A percentile compares a stretch with the other conserved stretches of the same genome.
Conservation (phyloP, 2,329 filamentous ascomycete species). For the Dactylonectria estremocensis region DNA sequence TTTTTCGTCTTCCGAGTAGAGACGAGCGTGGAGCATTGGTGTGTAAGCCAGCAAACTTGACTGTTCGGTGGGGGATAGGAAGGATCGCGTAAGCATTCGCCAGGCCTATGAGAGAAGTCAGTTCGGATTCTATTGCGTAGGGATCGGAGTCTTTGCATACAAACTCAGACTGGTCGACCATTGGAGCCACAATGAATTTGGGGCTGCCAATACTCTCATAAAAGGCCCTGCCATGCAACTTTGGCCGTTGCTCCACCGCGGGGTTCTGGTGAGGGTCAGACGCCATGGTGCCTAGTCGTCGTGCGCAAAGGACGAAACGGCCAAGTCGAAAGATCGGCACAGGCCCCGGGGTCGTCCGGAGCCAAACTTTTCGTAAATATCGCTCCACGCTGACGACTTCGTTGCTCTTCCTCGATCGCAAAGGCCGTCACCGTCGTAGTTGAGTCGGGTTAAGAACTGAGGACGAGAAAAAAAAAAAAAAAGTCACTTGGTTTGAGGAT, state of each 20-base stretch:
- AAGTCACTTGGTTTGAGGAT: not conserved
- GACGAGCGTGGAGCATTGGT: conserved; percentile 94
- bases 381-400: conserved; percentile 41
- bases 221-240: conserved; percentile 88
- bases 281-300: conserved; percentile 53
- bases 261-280: conserved; percentile 37
- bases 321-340: conserved; percentile 12
- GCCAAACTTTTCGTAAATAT: conserved; percentile 36
- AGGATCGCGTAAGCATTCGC: conserved; percentile 96
- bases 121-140: not conserved
- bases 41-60: conserved; percentile 86
- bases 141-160: conserved; percentile 65
- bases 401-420: not conserved
- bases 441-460: conserved; percentile 2
- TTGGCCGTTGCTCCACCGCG: conserved; percentile 56
- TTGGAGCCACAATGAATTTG: conserved; percentile 91
- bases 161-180: conserved; percentile 99
- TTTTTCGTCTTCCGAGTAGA: conserved; percentile 83
- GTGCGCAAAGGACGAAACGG: conserved; percentile 18
- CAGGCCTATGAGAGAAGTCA: conserved; percentile 77
- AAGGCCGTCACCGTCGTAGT: conserved; percentile 18
- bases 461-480: conserved; percentile 29
- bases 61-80: conserved; percentile 78
- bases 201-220: conserved; percentile 96
- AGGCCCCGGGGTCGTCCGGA: conserved; percentile 45